phyloP scores from a whole-genome alignment of 2,329 filamentous ascomycete species.

The Pseudogymnoascus sp. region DNA sequence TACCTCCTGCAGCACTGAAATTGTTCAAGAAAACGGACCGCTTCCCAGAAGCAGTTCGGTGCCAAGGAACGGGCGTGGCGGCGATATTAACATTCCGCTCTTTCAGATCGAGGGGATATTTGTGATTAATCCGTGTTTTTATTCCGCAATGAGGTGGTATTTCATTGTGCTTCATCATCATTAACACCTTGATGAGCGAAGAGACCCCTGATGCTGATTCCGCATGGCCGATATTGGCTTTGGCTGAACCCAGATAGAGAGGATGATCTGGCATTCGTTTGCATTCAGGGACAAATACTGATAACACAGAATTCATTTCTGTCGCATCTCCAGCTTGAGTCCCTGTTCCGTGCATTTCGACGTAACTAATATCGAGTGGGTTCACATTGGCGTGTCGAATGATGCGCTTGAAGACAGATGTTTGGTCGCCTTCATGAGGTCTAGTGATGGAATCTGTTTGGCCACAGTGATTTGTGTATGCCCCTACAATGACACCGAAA shows the following conservation, averaged over 20 bases:
- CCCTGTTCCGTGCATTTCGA: constrained; percentile 82
- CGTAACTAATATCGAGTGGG: constrained; percentile 68
- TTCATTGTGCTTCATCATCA: constrained; percentile 25
- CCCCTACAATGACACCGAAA: constrained; percentile 53
- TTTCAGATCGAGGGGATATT: constrained; percentile 30
- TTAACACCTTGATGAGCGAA: constrained; percentile 27
- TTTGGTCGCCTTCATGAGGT: constrained; percentile 69
- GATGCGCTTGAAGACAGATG: constrained; percentile 62
- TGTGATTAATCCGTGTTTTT: constrained; percentile 29
- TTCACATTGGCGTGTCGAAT: constrained; percentile 56
- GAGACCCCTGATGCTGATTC: constrained; percentile 25
- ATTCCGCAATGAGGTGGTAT: constrained; percentile 26
- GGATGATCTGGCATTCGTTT: constrained; percentile 46
- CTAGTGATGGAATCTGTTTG: constrained; percentile 75
- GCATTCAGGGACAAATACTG: constrained; percentile 17
- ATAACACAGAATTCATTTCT: constrained; percentile 52
- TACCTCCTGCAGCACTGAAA: constrained; percentile 35
- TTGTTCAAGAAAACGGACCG: constrained; percentile 42
- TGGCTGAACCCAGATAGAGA: constrained; percentile 35
- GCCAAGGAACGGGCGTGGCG: constrained; percentile 18
- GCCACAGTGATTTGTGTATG: constrained; percentile 72
- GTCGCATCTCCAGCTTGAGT: constrained; percentile 75
- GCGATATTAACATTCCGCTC: constrained; percentile 27
- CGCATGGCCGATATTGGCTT: constrained; percentile 23
- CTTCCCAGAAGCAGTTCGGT: constrained; percentile 32